Evolutionary conservation across 306 rosid genomes (phyloP), one percentile per base, ranked within the genome.

Genomic region (Bauhinia variegata): DNA sequence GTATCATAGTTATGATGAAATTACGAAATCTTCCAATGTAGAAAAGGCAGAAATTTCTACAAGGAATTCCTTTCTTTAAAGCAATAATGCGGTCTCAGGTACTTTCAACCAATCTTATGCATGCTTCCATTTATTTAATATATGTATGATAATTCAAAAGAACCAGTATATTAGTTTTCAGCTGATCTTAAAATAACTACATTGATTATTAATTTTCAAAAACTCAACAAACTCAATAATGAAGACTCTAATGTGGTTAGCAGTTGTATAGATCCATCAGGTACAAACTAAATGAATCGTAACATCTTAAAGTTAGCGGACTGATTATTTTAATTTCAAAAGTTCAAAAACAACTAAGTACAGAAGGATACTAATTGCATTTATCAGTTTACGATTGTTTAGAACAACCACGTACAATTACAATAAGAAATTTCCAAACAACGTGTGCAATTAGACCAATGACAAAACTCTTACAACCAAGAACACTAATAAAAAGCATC

Each of bases 121-220:
- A 60, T 23, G 18, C 39, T 43, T 75, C 37, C 32, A 28, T 14
- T 60, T 49, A 37, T 44, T 54, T 9, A 1, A 53, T 42, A 54
- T 30, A 49, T 38, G 62, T 57, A 41, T 36, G 54, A 16, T 48
- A 11, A 46, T 54, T 13, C 10, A 17, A 65, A 12, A 57, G 77
- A 52, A 54, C 15, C n/a, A n/a, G n/a, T n/a, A n/a, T n/a, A n/a
- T n/a, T n/a, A n/a, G n/a, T n/a, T n/a, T n/a, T n/a, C n/a, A n/a
- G n/a, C n/a, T n/a, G n/a, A n/a, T 36, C 41, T 36, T 36, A 5
- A 36, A 36, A 36, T 8, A 2, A 36, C 41, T 36, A 36, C 8
- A 36, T 5, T 36, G 41, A 36, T 8, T 36, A 5, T 36, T 36
- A 5, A 23, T 23, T 23, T 23, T 23, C 28, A 23, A 23, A 23